These are phyloP conservation scores for Zizania palustris DNA, from an alignment of 202 grass and related monocot genomes.

Conservation along the genomic window DNA sequence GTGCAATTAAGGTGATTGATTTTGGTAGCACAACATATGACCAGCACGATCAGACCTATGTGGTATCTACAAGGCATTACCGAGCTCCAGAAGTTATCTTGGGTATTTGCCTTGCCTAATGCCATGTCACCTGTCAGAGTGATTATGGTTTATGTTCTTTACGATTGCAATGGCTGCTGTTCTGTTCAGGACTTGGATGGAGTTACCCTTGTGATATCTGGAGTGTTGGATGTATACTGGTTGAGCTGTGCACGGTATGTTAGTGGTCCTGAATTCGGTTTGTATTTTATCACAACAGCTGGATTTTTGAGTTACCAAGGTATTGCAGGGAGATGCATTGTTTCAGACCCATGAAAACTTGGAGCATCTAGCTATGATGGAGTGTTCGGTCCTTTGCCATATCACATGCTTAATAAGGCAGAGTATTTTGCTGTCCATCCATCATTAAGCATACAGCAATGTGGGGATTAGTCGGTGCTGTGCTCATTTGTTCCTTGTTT, in stretches of 20 bases:
- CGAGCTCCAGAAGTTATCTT: slow-evolving; percentile 95
- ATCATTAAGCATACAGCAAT: slow-evolving; percentile 24
- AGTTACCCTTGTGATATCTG: slow-evolving; percentile 95
- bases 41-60: slow-evolving; percentile 72
- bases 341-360: slow-evolving; percentile 99
- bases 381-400: slow-evolving; percentile 75
- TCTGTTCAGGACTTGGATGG: slow-evolving; percentile 88
- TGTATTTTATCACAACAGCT: neutral
- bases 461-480: slow-evolving; percentile 17
- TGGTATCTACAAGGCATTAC: slow-evolving; percentile 96
- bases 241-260: slow-evolving; percentile 94
- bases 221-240: slow-evolving; percentile 92
- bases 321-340: slow-evolving; percentile 76
- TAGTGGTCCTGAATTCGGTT: slow-evolving; percentile 30
- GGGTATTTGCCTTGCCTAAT: slow-evolving; percentile 48
- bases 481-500: slow-evolving; percentile 43
- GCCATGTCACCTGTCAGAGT: slow-evolving; percentile 25
- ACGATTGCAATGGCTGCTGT: slow-evolving; percentile 6
- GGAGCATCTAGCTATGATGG: slow-evolving; percentile 98
- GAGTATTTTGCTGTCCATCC: slow-evolving; percentile 57
- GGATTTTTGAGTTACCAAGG: slow-evolving; percentile 30
- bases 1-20: slow-evolving; percentile 98
- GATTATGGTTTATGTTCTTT: slow-evolving; percentile 39
- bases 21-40: slow-evolving; percentile 94
- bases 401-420: slow-evolving; percentile 69